Evolutionary conservation across 2,329 filamentous ascomycete species (phyloP), one percentile per base, ranked within the genome.

Genomic region (Calonectria crousiana): DNA sequence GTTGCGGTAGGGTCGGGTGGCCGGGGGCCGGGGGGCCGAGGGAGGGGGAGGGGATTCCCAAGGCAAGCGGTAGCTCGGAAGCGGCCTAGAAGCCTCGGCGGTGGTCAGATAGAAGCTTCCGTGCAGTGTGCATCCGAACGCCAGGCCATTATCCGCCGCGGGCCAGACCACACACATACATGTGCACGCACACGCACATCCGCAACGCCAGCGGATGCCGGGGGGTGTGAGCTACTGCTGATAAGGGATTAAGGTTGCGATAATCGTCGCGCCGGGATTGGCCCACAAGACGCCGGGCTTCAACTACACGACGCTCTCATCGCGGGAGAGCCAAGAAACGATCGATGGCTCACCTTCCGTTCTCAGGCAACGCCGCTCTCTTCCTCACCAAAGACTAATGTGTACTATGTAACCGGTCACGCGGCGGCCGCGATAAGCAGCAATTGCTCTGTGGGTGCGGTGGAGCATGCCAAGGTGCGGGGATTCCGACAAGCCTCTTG

Each of bases 331-430:
- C 60, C 60, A 65, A 65, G 60, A 49, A 65, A 64, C 58, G 66
- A 78, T 78, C 69, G 70, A 70, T 77, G 68, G 65, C 64, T 13
- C 75, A 79, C 78, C 78, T 79, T 79, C 78, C 78, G 23, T 77
- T 76, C 74, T 53, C 9, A 74, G 78, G 70, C 78, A 72, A 44
- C 56, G 47, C 74, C 60, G 69, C 70, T 26, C 23, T 23, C 6
- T 38, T n/a, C 28, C 38, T 26, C 38, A 38, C 65, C 8, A 69
- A 52, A 69, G 30, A 44, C 69, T 51, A 67, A 18, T 44, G 41
- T 30, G 49, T 32, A 70, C 20, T 34, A 32, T n/a, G n/a, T n/a
- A n/a, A n/a, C n/a, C 56, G 62, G 75, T 77, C 76, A 78, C 71
- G 76, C 75, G 75, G 78, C 74, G 72, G 68, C 60, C 71, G 71